Base-by-base conservation (phyloP, 2,329 filamentous ascomycete genomes). In the Stromatinia cepivora region DNA sequence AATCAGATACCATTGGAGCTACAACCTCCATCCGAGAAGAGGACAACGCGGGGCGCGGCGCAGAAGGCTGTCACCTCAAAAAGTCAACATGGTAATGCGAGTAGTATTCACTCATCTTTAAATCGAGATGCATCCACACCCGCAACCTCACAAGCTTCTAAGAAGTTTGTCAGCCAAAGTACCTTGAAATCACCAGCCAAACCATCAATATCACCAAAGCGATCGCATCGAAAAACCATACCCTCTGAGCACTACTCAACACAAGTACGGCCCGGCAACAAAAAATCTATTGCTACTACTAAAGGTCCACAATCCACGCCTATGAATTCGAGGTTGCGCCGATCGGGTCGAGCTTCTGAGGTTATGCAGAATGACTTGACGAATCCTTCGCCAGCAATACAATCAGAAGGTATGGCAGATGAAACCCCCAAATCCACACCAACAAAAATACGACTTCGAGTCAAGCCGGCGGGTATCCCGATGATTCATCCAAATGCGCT, bases 401-500 rank as follows among this genome's bases (percentile, higher is more conserved):
- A 76, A 45, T 28, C 34, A 36, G 76, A 76, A 45, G 72, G 71
- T 11, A 42, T 70, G 20, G 34, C 70, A 45, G 72, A 70, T 22
- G 70, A 73, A 52, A 78, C 74, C 53, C 73, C 76, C 5, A 76
- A 72, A 63, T 67, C 71, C 15, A 76, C 73, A 46, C 71, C 79
- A 0, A 80, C 84, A 3, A 81, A 84, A 46, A 86, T 88, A 36
- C 84, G 82, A 67, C 73, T 88, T 53, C 82, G 83, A 36, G 79
- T 85, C 31, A 80, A 81, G 69, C 78, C 79, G n/a, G 80, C 82
- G 2, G 77, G 79, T 46, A 82, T 90, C 52, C 88, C 88, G 22
- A 77, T 88, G 5, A 84, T 88, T 9, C 87, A 90, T 74, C 86
- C 87, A 8, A 84, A 83, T 34, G 85, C 89, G 73, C 82, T 86